Base-by-base conservation (phyloP, 495 filamentous ascomycete species). In the Penicillium turbatum region DNA sequence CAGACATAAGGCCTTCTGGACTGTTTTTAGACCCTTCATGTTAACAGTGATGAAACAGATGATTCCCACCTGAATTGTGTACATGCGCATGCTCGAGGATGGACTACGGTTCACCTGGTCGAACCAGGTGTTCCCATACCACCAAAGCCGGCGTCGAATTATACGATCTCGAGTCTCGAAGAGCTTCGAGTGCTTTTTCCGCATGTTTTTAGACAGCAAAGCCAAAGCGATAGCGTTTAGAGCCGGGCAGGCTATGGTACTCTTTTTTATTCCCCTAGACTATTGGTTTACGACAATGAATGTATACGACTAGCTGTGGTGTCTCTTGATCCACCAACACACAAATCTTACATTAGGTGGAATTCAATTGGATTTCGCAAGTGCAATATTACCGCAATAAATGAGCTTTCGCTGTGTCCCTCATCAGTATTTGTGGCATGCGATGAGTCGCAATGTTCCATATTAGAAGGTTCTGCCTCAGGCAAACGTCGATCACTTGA, bases 41-140 rank as follows among this genome's bases (percentile, higher is more conserved):
- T 55, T 63, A 15, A 64, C 37, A 21, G 32, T 12, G 24, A 53
- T 19, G 32, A 29, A 19, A 21, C 51, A 95, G 91, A 97, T 66
- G 92, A 97, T 62, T 93, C 89, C 0, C 79, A 81, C 48, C 59
- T 81, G 32, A 97, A 97, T 60, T 89, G 83, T 62, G 79, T 74
- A 44, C 79, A 81, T 56, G 86, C 88, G 0, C 78, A 86, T 44
- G 79, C 79, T 27, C 74, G 91, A 30, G 91, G 91, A 11, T 97
- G 91, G 91, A 85, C 77, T 2, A 76, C 83, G 0, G 86, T 77
- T 27, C 90, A 97, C 66, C 74, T 95, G n/a, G 80, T 97, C 0
- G 92, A 96, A 60, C 79, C 86, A 9, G 79, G 72, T 1, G 68
- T 86, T 35, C 72, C 78, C 21, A 60, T 74, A 13, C 90, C 90